Evolutionary conservation across 148 eudicot species (phyloP), one percentile per base, ranked within the genome.

Genomic region (Chenopodium berlandieri): DNA sequence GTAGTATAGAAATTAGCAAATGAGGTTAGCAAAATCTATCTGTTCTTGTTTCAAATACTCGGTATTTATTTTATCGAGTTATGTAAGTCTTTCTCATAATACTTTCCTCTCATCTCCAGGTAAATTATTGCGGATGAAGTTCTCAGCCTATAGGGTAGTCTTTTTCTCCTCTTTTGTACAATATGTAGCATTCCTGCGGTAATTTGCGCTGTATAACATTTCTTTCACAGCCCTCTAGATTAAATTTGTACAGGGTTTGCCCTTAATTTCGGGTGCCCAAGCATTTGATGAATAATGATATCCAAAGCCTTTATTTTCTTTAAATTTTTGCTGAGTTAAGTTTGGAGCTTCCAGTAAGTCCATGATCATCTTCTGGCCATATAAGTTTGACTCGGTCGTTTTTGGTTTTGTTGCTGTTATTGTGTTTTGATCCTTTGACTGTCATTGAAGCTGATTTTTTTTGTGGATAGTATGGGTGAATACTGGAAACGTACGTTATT

Each of bases 161-260:
- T 74, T 50, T 25, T n/a, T 32, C 75, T 19, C 10, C 34, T 25
- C 34, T 31, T 62, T 13, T 80, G 86, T 81, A 72, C 78, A 73
- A 63, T 64, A 65, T 81, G 84, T 81, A 81, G 81, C 80, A 77
- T 68, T 81, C 65, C 44, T 46, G 40, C 73, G 16, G 1, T 13
- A 20, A 46, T 50, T 32, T n/a, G 66, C 52, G 69, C 64, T 73
- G 52, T 77, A 76, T 64, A 78, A 84, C 83, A 80, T 46, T 60
- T 73, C 13, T 30, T 56, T 62, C 9, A 63, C 58, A 63, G 74
- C 14, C 20, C 20, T 40, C 14, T 58, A 64, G 81, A 20, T 72
- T 40, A 30, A 82, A 54, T 77, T 72, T 84, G 84, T 81, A 81
- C 74, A 77, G 63, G 86, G 86, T 32, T 27, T 60, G 14, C 73